These are phyloP conservation scores for Talaromyces rugulosus DNA, from an alignment of 2,329 filamentous ascomycete genomes.

Conservation along the genomic window DNA sequence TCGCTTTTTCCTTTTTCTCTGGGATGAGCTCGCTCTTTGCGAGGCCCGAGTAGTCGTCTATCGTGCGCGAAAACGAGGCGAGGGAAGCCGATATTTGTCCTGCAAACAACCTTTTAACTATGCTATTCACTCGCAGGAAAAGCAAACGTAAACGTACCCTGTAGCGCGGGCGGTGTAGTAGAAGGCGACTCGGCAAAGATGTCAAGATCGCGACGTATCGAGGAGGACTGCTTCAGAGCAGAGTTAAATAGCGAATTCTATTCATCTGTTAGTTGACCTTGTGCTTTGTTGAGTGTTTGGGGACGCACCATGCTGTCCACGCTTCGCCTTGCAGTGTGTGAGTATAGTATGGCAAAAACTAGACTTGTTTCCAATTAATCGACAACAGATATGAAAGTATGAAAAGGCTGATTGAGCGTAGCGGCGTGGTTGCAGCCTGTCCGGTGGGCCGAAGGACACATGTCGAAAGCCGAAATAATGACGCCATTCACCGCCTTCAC, in stretches of 20 bases:
- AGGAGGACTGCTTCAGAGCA: conserved; percentile 76
- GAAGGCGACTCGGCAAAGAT: conserved; percentile 58
- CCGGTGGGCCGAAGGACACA: conserved; percentile 24
- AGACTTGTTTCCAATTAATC: background rate
- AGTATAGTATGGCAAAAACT: background rate
- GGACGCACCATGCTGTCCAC: background rate
- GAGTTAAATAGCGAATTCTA: conserved; percentile 84
- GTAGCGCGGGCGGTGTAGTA: conserved; percentile 59
- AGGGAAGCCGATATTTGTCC: conserved; percentile 75
- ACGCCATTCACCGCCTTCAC: conserved; percentile 32
- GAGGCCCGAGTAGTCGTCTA: conserved; percentile 86
- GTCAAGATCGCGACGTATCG: conserved; percentile 72
- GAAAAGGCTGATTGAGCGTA: conserved; percentile 9
- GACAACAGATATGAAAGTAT: background rate
- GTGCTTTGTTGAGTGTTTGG: background rate
- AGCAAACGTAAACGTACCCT: conserved; percentile 37
- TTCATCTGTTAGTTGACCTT: background rate
- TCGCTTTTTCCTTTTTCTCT: conserved; percentile 86
- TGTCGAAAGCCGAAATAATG: conserved; percentile 26
- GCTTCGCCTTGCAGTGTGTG: background rate
- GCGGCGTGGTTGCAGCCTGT: background rate
- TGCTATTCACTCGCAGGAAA: background rate
- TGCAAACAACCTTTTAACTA: conserved; percentile 21
- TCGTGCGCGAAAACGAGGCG: conserved; percentile 77
- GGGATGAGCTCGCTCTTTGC: conserved; percentile 85